Conservation (phyloP, 1,284 basidiomycete genomes). For the Dichomitus squalens region DNA sequence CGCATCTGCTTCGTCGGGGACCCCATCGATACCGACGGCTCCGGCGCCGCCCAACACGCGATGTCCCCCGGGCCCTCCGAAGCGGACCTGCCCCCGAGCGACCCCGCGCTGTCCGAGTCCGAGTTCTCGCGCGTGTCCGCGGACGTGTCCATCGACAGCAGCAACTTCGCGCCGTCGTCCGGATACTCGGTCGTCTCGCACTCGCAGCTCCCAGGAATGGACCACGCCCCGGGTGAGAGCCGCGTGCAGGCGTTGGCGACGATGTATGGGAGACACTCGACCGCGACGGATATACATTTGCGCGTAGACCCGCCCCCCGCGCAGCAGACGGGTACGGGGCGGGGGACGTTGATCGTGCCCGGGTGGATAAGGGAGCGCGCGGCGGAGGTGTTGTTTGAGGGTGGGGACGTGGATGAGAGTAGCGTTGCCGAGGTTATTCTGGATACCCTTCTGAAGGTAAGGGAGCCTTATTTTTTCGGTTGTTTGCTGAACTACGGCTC, state of each 20-base stretch:
- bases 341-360: constrained; percentile 84
- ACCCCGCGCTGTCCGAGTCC: constrained; percentile 62
- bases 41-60: constrained; percentile 44
- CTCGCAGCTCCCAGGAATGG: constrained; percentile 33
- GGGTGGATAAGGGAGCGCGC: constrained; percentile 95
- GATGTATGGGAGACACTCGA: constrained; percentile 73
- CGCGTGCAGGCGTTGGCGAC: constrained; percentile 65
- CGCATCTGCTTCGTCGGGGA: constrained; percentile 80
- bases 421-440: constrained; percentile 83
- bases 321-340: constrained; percentile 68
- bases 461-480: too few species aligned
- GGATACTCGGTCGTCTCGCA: constrained; percentile 58
- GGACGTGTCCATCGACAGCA: constrained; percentile 54
- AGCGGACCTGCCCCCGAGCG: constrained; percentile 58
- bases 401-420: constrained; percentile 84
- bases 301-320: constrained; percentile 63
- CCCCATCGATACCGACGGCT: constrained; percentile 46
- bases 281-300: constrained; percentile 70
- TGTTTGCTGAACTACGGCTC: too few species aligned
- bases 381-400: constrained; percentile 89
- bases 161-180: constrained; percentile 50
- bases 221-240: constrained; percentile 43
- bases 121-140: constrained; percentile 58
- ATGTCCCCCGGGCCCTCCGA: constrained; percentile 39
- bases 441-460: constrained; percentile 76